Base-by-base conservation (phyloP, 169 alveolate genomes). In the Plasmodium vinckei region DNA sequence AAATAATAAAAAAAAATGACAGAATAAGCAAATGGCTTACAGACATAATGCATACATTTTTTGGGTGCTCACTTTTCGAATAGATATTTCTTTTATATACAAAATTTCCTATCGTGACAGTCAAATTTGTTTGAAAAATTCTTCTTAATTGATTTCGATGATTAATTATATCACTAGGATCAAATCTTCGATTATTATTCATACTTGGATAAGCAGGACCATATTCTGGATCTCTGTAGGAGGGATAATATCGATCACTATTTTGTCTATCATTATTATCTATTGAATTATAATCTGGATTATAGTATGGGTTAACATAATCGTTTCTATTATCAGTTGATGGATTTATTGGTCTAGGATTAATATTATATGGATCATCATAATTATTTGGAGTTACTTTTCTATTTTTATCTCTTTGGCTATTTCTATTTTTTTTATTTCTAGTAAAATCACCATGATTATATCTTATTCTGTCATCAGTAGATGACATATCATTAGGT, bases 401-500 rank as follows among this genome's bases (percentile, higher is more conserved):
- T 47, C 33, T 1, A 1, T 44, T 42, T 42, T 68, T 33, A 59
- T 68, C 9, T 6, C 42, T 17, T 49, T 51, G 42, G n/a, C 39
- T 15, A n/a, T 15, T 21, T 10, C 27, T 67, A 13, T 65, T 63
- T 39, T 44, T 67, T 68, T 39, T 51, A 33, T 68, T 42, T 9
- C 17, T 12, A 82, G 10, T 19, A 33, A 68, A 65, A 17, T 9
- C 5, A 17, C 51, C 39, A 5, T 39, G 67, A 15, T 69, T 33
- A 68, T 69, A 65, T 6, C 86, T 57, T 0, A n/a, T 27, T 19
- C 5, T 68, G 27, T 0, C 44, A 17, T 82, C 84, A 1, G 90
- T 69, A 9, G 86, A 68, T 27, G 90, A 72, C 15, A 64, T 25
- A 68, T 82, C 90, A 0, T 82, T 42, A 53, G 90, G 90, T 21